These are phyloP conservation scores for Neospora caninum DNA, from an alignment of 169 alveolate genomes.

Conservation along the genomic window DNA sequence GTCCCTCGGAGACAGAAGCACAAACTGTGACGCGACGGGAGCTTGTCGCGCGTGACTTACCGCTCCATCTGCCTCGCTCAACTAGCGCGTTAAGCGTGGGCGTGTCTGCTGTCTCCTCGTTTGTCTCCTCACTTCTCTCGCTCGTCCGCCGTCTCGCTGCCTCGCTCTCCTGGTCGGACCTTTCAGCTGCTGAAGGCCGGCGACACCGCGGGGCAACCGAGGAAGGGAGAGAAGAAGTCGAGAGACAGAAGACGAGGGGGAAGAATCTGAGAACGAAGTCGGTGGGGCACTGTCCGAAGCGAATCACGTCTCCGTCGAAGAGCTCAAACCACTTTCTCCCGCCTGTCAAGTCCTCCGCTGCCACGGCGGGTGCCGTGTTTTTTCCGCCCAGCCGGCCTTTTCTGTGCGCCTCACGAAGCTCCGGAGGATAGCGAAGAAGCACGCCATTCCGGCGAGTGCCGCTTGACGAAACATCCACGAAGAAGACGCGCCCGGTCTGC, in stretches of 20 bases:
- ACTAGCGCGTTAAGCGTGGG: neutral
- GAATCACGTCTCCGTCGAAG: neutral
- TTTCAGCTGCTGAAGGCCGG: neutral
- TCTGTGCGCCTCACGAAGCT: constrained; percentile 1
- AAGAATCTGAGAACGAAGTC: neutral
- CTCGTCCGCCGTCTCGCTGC: neutral
- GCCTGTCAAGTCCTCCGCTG: constrained; percentile 11
- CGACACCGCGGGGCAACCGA: neutral
- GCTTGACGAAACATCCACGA: neutral
- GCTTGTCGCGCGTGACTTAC: neutral
- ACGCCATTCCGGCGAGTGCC: neutral
- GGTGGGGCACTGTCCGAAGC: neutral
- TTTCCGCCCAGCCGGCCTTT: neutral
- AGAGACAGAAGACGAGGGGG: constrained; percentile 32
- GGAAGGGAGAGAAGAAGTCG: neutral
- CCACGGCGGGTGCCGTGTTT: neutral
- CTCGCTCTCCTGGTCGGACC: neutral
- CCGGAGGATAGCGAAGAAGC: constrained; percentile 22
- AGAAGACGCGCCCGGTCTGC: neutral
- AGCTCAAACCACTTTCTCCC: neutral
- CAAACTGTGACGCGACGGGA: neutral
- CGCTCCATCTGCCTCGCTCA: constrained; percentile 21
- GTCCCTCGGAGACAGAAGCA: neutral
- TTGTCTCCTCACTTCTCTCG: neutral
- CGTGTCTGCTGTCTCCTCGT: neutral